Base-by-base conservation (phyloP, 2,329 filamentous ascomycete species). In the Botrytis tulipae region DNA sequence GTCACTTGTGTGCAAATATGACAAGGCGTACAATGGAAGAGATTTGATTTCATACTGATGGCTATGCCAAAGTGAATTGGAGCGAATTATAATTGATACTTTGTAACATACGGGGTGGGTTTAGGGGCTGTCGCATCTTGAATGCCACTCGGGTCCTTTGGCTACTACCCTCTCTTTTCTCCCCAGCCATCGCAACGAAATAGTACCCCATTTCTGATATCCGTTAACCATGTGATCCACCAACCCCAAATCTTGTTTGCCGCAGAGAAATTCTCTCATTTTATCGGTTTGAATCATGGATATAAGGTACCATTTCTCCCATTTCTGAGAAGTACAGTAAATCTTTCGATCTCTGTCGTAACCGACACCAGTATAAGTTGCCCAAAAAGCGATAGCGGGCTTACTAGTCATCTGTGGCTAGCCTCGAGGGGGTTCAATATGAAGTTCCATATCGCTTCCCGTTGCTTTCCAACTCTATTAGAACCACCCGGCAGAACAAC, bases 1-100 rank as follows among this genome's bases (percentile, higher is more conserved):
- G 48, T 44, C 51, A 69, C 66, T 69, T 20, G 22, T 68, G 48
- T 69, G n/a, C n/a, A 57, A 32, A 44, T 66, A 57, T 29, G 18
- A 57, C 66, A 57, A 22, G 48, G 66, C 66, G 25, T 68, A 42
- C 16, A 67, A 68, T 68, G 48, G 35, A 57, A 9, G 9, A 69
- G 40, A 32, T 57, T 32, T 57, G 35, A 57, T 57, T 57, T 44
- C 1, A 22, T 42, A 16, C 25, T n/a, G 7, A 61, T 62, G 37
- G 25, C 37, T 7, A 32, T 57, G 6, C 51, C 8, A 18, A 57
- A 32, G 51, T 62, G 35, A n/a, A 40, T 42, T 42, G 37, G 14
- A 5, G 51, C 16, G 35, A 42, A 25, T 42, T 32, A 1, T 7
- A 7, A 32, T 57, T 68, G 48, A 20, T 9, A 10, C 7, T 62